Percentiles rank a stretch among this genome's conserved stretches.
Evolutionary conservation across 2,329 filamentous ascomycete species (phyloP).

Genomic region (Cladosporium cucumerinum): DNA sequence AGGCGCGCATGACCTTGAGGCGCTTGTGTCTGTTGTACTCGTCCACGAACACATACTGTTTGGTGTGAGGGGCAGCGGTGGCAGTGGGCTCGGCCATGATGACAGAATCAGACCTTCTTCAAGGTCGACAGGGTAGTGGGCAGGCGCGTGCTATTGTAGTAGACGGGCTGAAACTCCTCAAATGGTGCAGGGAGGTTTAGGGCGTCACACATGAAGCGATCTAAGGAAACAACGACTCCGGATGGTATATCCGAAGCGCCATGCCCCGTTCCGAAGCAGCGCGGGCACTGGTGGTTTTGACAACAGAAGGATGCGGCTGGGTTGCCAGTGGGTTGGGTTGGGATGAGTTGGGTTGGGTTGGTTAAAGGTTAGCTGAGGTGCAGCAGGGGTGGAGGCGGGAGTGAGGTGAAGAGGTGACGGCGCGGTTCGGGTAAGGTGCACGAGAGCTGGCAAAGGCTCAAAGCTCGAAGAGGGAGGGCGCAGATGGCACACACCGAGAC

Average conservation of each 20-base stretch:
- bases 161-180: constrained; percentile 14
- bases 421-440: constrained; percentile 10
- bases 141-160: neutral
- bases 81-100: constrained; percentile 26
- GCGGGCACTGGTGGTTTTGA: neutral
- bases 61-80: constrained; percentile 70
- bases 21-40: constrained; percentile 98
- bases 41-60: constrained; percentile 98
- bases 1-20: constrained; percentile 96
- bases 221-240: constrained; percentile 9
- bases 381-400: constrained; percentile 9
- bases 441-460: neutral
- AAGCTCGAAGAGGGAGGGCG: neutral
- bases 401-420: constrained; percentile 8
- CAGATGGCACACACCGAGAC: neutral
- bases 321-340: neutral
- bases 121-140: constrained; percentile 3
- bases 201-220: constrained; percentile 16
- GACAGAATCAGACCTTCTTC: neutral
- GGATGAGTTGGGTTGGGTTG: neutral
- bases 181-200: constrained; percentile 9
- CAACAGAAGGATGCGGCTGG: neutral
- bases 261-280: constrained; percentile 12
- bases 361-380: neutral
- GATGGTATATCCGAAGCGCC: constrained; percentile 12